These are phyloP conservation scores for Pseudocercospora pini-densiflorae DNA, from an alignment of 2,329 filamentous ascomycete species.

Conservation along the genomic window DNA sequence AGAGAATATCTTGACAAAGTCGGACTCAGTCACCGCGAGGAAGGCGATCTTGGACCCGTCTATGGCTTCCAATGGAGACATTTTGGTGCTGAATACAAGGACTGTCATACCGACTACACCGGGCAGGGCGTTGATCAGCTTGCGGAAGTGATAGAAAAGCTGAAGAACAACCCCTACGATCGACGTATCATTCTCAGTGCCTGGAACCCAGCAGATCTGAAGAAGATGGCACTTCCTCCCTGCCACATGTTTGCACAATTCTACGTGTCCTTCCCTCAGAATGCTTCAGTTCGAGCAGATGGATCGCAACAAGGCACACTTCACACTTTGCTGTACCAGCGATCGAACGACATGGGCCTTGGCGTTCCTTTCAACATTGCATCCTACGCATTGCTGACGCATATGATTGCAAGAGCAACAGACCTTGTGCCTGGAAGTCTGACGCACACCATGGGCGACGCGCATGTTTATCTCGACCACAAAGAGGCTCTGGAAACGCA, in stretches of 20 bases:
- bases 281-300: constrained; percentile 34
- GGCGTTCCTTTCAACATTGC: constrained; percentile 99
- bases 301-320: constrained; percentile 66
- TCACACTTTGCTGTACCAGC: constrained; percentile 89
- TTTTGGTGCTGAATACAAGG: constrained; percentile 89
- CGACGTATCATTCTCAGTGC: constrained; percentile 87
- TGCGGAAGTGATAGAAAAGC: constrained; percentile 84
- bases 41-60: constrained; percentile 90
- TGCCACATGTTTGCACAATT: constrained; percentile 99
- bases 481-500: constrained; percentile 84
- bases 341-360: constrained; percentile 95
- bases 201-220: constrained; percentile 89
- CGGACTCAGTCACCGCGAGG: constrained; percentile 78
- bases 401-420: constrained; percentile 90
- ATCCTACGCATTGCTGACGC: constrained; percentile 87
- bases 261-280: constrained; percentile 75
- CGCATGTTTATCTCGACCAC: constrained; percentile 95
- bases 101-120: constrained; percentile 78
- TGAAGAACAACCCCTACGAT: constrained; percentile 84
- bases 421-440: constrained; percentile 83
- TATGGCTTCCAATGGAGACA: constrained; percentile 99
- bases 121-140: constrained; percentile 93
- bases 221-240: constrained; percentile 88
- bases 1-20: constrained; percentile 87
- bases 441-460: constrained; percentile 96